Conservation (phyloP, 78 protist genomes). For the Dictyostelium citrinum region DNA sequence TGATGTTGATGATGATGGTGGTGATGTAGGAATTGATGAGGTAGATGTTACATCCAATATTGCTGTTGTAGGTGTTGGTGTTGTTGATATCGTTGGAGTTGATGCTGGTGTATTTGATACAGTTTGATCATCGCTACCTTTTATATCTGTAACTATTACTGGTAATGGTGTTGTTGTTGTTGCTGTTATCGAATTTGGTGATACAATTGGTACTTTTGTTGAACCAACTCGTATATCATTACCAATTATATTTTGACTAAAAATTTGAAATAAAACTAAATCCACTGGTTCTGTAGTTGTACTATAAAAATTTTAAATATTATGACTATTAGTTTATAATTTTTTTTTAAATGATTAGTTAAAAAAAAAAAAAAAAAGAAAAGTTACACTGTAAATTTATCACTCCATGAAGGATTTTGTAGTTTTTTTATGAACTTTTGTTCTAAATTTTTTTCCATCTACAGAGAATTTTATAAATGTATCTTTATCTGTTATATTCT, state of each 20-base stretch:
- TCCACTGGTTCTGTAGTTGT: constrained; percentile 29
- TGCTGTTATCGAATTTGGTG: neutral
- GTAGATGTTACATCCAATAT: neutral
- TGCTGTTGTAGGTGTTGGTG: too few species aligned
- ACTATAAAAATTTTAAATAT: neutral
- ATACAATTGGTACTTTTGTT: neutral
- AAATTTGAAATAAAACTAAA: constrained; percentile 12
- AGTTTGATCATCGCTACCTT: neutral
- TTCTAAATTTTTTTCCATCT: constrained; percentile 58
- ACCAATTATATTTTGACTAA: constrained; percentile 64
- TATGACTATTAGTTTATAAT: neutral
- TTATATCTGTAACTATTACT: neutral
- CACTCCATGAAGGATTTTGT: constrained; percentile 58
- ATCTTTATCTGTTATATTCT: constrained; percentile 57
- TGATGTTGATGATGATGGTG: neutral
- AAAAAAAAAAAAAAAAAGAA: neutral
- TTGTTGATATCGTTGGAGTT: neutral
- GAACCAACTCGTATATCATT: constrained; percentile 50
- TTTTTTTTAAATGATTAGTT: neutral
- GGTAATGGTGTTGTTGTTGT: neutral
- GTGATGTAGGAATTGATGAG: neutral
- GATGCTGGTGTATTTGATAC: neutral
- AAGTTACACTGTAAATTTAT: constrained; percentile 50
- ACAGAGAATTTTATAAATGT: constrained; percentile 50
- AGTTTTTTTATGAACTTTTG: constrained; percentile 53